A percentile compares a stretch with the other conserved stretches of the same genome.
Evolutionary conservation across 441 rosid species (phyloP).

Genomic region (Adansonia gregorii): DNA sequence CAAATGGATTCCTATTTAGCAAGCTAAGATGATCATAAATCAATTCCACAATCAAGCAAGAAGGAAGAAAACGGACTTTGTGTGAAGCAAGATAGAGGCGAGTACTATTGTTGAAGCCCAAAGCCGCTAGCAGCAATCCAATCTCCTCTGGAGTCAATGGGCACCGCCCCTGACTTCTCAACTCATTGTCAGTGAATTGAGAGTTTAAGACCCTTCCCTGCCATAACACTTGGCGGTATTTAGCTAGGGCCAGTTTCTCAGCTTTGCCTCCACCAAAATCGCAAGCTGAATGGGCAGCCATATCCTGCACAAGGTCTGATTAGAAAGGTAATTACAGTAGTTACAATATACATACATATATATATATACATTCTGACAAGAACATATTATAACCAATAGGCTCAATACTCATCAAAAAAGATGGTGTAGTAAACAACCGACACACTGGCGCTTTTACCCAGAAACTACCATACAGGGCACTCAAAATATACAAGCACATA

Average conservation of each 20-base stretch:
- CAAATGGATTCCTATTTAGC: background rate
- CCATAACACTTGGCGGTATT: conserved; percentile 70
- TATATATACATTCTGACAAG: background rate
- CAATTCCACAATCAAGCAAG: conserved; percentile 2
- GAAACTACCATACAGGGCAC: background rate
- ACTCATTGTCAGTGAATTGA: conserved; percentile 60
- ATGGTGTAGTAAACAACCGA: background rate
- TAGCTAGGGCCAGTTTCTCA: conserved; percentile 62
- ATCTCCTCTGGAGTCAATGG: conserved; percentile 78
- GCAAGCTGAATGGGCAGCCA: conserved; percentile 87
- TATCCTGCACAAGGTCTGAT: conserved; percentile 51
- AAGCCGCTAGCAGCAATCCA: conserved; percentile 66
- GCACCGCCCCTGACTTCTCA: conserved; percentile 71
- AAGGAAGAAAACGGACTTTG: conserved; percentile 41
- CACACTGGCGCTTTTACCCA: conserved; percentile 4
- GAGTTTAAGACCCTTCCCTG: conserved; percentile 78
- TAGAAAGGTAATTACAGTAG: background rate
- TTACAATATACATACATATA: background rate
- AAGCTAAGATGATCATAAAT: background rate
- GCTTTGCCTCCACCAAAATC: conserved; percentile 82
- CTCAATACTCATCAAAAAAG: background rate
- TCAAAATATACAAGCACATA: background rate
- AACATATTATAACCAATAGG: background rate
- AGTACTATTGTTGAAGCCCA: conserved; percentile 66
- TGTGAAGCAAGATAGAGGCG: conserved; percentile 75